A percentile compares a stretch with the other conserved stretches of the same genome.
phyloP scores from a whole-genome alignment of 2,329 filamentous ascomycete species.

The Colletotrichum shisoi region DNA sequence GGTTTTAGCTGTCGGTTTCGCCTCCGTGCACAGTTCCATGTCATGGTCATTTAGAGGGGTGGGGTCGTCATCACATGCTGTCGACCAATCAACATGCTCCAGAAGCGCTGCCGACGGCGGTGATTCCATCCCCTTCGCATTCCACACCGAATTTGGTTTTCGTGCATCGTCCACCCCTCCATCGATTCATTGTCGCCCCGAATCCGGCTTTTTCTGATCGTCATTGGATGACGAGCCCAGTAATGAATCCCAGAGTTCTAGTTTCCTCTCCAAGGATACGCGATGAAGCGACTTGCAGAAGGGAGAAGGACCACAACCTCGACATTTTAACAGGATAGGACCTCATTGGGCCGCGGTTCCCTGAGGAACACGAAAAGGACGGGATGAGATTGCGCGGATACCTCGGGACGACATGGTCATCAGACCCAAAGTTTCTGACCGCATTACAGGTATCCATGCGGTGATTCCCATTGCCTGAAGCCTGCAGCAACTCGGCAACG shows the following conservation, averaged over 20 bases:
- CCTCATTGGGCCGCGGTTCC: constrained; percentile 28
- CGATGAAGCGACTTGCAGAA: not conserved
- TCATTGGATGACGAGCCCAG: constrained; percentile 18
- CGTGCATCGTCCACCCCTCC: constrained; percentile 8
- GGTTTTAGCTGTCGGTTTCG: constrained; percentile 9
- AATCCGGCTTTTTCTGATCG: constrained; percentile 18
- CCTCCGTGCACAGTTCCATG: constrained; percentile 21
- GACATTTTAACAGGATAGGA: constrained; percentile 34
- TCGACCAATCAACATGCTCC: constrained; percentile 15
- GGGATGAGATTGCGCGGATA: constrained; percentile 38
- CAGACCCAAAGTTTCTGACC: constrained; percentile 39
- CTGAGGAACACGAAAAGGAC: constrained; percentile 32
- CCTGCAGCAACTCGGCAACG: constrained; percentile 23
- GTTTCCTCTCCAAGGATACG: not conserved
- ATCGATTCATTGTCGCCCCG: constrained; percentile 13
- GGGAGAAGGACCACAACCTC: not conserved
- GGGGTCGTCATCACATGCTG: not conserved
- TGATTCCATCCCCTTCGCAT: constrained; percentile 9
- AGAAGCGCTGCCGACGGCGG: constrained; percentile 5
- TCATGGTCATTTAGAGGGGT: constrained; percentile 1
- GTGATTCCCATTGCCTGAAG: constrained; percentile 37
- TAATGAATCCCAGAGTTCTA: constrained; percentile 4
- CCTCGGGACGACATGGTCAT: constrained; percentile 38
- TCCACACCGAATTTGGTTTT: constrained; percentile 8
- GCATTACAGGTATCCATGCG: constrained; percentile 32